Base-by-base conservation (phyloP, 352 stramenopile species). In the Phytophthora ohioensis region DNA sequence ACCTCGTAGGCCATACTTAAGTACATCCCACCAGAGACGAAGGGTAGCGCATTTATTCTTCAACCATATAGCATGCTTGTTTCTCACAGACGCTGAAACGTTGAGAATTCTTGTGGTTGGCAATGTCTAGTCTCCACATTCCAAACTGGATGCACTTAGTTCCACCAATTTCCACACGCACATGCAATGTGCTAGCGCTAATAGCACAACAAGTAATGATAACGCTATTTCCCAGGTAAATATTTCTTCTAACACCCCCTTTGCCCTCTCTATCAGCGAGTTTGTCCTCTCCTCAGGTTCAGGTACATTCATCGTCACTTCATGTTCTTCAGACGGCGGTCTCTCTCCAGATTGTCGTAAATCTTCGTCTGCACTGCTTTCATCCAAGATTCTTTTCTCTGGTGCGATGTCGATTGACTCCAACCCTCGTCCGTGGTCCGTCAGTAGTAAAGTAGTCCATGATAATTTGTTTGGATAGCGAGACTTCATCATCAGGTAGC, bases 401-500 rank as follows among this genome's bases (percentile, higher is more conserved):
- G 38, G 54, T 10, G 62, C 54, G 12, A 27, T 34, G 8, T 64
- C 36, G 5, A 30, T 61, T 6, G 17, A 49, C 43, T 38, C 42
- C 2, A 53, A 49, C 10, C 31, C 43, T 65, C 13, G 21, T 39
- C 59, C 31, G 38, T 45, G 49, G 64, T 53, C 67, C 67, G 43
- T 79, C 67, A 43, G 34, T 57, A 11, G 61, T 63, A 46, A 81
- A 79, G 46, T 79, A 78, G 36, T 79, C 48, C n/a, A 39, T 15
- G 48, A 81, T 81, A 41, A 81, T 52, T 36, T 71, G 66, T 10
- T 58, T 76, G n/a, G 70, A 76, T 35, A 81, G 31, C 27, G 68
- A 76, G 15, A 30, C 41, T 4, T 67, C 43, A 13, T 71, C 61
- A 5, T 74, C 66, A 32, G 61, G 21, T 10, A 78, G 39, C 46